Conservation (phyloP, 306 rosid genomes). For the Calophaca sinica region DNA sequence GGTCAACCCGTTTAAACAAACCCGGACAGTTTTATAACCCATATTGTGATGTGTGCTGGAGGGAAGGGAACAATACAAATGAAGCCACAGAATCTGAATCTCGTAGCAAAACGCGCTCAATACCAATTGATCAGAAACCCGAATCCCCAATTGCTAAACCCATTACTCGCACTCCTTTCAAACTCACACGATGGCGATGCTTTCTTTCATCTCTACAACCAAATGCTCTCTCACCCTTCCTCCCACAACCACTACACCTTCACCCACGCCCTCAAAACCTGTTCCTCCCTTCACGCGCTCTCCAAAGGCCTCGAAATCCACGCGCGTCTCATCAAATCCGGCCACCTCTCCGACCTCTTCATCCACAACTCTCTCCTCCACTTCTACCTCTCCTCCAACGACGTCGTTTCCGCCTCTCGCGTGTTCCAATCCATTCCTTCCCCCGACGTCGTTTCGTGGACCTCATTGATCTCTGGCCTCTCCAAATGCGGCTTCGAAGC, state of each 20-base stretch:
- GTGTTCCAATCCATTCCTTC: slow-evolving; percentile 55
- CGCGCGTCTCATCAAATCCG: slow-evolving; percentile 64
- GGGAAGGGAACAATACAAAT: slow-evolving; percentile 20
- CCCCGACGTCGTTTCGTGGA: slow-evolving; percentile 86
- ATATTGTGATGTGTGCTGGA: background rate
- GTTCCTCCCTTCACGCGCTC: slow-evolving; percentile 50
- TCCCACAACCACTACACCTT: slow-evolving; percentile 79
- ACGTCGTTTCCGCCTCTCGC: slow-evolving; percentile 57
- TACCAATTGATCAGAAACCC: slow-evolving; percentile 63
- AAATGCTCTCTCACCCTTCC: slow-evolving; percentile 63
- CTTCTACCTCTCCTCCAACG: slow-evolving; percentile 55
- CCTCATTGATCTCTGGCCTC: slow-evolving; percentile 71
- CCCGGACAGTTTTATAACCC: slow-evolving; percentile 7
- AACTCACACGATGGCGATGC: slow-evolving; percentile 57
- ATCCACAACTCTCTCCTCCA: slow-evolving; percentile 74
- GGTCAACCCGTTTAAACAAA: slow-evolving; percentile 20
- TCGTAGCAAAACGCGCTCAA: slow-evolving; percentile 52
- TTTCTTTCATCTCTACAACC: slow-evolving; percentile 64
- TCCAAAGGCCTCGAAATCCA: slow-evolving; percentile 75
- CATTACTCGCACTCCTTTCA: slow-evolving; percentile 51
- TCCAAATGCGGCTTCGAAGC: slow-evolving; percentile 68
- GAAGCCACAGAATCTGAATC: slow-evolving; percentile 45
- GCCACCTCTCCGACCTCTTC: slow-evolving; percentile 66
- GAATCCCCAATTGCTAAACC: slow-evolving; percentile 59
- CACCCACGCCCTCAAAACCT: slow-evolving; percentile 74